A percentile compares a stretch with the other conserved stretches of the same genome.
phyloP scores from a whole-genome alignment of 164 flowering plant species.

The Litsea cubeba region DNA sequence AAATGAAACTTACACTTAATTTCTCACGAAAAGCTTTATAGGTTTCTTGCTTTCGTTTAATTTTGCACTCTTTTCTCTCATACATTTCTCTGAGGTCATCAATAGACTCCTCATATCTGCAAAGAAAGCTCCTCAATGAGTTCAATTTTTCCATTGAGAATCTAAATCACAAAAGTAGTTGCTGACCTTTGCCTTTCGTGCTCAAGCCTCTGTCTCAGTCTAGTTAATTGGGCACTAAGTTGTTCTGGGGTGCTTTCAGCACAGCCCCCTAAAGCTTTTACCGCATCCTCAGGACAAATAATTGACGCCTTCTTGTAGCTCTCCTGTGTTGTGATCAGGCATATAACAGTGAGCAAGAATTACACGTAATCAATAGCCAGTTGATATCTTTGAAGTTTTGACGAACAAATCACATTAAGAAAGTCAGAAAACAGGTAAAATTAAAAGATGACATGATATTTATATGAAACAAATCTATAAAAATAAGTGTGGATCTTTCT shows the following conservation, averaged over 20 bases:
- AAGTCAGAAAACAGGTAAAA: too few relatives aligned
- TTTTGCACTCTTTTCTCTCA: constrained; percentile 61
- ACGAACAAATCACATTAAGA: too few relatives aligned
- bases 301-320: constrained; percentile 66
- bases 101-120: constrained; percentile 78
- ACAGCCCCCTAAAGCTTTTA: constrained; percentile 67
- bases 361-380: too few relatives aligned
- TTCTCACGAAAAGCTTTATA: constrained; percentile 62
- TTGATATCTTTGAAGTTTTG: too few relatives aligned
- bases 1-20: constrained; percentile 44
- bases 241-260: constrained; percentile 62
- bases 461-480: too few relatives aligned
- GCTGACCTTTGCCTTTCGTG: constrained; percentile 62
- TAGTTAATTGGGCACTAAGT: constrained; percentile 59
- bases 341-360: background rate
- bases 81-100: constrained; percentile 67
- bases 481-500: too few relatives aligned
- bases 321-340: constrained; percentile 45
- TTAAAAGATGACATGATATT: too few relatives aligned
- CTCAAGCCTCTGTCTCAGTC: constrained; percentile 53
- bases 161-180: constrained; percentile 4
- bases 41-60: constrained; percentile 47
- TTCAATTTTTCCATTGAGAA: background rate
- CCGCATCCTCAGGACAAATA: constrained; percentile 79
- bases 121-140: constrained; percentile 3